phyloP scores from a whole-genome alignment of 2,329 filamentous ascomycete genomes.

The Sclerotinia nivalis region DNA sequence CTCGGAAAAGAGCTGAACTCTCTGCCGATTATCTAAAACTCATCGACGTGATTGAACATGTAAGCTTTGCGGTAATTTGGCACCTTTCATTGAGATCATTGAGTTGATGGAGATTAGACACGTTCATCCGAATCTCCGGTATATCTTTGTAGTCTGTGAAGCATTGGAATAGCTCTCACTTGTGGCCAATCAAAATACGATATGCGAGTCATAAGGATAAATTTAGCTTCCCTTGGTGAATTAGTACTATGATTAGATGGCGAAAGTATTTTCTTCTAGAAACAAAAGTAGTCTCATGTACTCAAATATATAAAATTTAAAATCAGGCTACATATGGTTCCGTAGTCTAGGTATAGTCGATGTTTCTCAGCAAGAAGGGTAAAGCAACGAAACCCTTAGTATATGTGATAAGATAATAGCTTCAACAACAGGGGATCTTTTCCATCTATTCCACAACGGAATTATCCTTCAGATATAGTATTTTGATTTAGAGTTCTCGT shows the following conservation, averaged over 20 bases:
- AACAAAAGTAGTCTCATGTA: background rate
- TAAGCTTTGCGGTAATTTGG: background rate
- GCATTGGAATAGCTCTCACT: background rate
- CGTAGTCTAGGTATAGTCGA: too few species aligned
- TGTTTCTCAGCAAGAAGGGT: background rate
- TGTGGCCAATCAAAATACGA: background rate
- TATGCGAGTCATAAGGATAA: background rate
- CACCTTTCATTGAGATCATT: background rate
- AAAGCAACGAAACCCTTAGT: background rate
- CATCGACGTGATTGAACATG: background rate
- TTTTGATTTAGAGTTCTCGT: slow-evolving; percentile 2
- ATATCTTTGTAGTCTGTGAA: background rate
- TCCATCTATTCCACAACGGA: background rate
- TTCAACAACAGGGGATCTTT: background rate
- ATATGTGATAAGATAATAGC: background rate
- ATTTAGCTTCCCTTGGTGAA: background rate
- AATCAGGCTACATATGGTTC: background rate
- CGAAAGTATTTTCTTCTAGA: background rate
- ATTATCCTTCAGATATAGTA: background rate
- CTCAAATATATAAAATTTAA: background rate
- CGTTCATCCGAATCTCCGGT: slow-evolving; percentile 6
- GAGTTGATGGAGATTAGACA: background rate
- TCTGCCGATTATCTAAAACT: background rate
- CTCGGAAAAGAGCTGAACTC: slow-evolving; percentile 2
- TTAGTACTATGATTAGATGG: background rate